These are phyloP conservation scores for Kitagawia praeruptora DNA, from an alignment of 129 eudicot species.

Conservation along the genomic window DNA sequence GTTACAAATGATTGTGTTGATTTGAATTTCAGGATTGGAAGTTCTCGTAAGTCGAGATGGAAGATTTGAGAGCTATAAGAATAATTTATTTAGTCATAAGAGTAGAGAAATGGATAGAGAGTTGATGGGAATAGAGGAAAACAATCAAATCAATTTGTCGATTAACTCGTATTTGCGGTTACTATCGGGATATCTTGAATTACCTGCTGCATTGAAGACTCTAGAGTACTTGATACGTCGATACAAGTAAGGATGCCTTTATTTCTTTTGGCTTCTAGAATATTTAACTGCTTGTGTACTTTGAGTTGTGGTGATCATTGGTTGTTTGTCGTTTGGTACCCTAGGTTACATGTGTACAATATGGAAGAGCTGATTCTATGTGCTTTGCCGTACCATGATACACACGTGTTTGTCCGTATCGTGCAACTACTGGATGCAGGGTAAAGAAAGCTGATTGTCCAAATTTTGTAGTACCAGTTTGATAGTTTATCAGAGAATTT, in stretches of 20 bases:
- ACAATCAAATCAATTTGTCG: constrained; percentile 49
- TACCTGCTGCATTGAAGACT: constrained; percentile 53
- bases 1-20: neutral
- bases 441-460: constrained; percentile 31
- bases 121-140: constrained; percentile 53
- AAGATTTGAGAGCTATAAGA: constrained; percentile 52
- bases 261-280: neutral
- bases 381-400: constrained; percentile 84
- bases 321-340: neutral
- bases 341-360: constrained; percentile 75
- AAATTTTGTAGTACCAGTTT: neutral
- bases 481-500: neutral
- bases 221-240: constrained; percentile 87
- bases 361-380: constrained; percentile 74
- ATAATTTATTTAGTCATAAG: constrained; percentile 69
- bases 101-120: constrained; percentile 83
- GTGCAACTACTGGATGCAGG: constrained; percentile 68
- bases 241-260: constrained; percentile 49
- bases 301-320: neutral
- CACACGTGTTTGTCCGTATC: constrained; percentile 69
- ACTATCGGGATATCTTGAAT: constrained; percentile 60
- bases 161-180: constrained; percentile 60
- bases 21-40: constrained; percentile 63
- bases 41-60: constrained; percentile 46
- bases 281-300: neutral